Evolutionary conservation across 2,329 filamentous ascomycete species (phyloP).

Genomic region (Furcasterigmium sp.): DNA sequence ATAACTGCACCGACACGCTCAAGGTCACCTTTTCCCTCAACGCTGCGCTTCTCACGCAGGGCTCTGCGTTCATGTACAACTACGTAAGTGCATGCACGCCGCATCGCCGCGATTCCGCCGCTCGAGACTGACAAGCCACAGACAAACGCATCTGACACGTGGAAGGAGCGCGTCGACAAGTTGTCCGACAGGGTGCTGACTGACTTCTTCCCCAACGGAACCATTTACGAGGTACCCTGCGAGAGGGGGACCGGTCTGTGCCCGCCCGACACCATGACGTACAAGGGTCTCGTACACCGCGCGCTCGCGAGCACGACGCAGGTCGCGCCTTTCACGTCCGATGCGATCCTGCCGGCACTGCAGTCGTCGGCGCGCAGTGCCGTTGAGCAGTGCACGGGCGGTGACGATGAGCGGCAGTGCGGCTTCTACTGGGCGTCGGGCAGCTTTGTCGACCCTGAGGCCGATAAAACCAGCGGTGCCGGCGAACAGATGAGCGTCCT

Average conservation of each 20-base stretch:
- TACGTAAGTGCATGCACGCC: constrained; percentile 19
- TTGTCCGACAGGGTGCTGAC: constrained; percentile 28
- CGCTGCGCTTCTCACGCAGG: constrained; percentile 45
- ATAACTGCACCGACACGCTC: constrained; percentile 43
- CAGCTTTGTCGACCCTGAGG: constrained; percentile 25
- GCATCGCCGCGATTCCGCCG: neutral
- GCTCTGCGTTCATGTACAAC: constrained; percentile 57
- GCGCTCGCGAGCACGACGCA: constrained; percentile 45
- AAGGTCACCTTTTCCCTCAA: constrained; percentile 50
- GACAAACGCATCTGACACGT: constrained; percentile 8
- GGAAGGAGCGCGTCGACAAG: constrained; percentile 33
- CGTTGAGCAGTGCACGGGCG: constrained; percentile 41
- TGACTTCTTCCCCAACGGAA: constrained; percentile 43
- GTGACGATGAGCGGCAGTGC: constrained; percentile 36
- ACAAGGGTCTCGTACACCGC: constrained; percentile 50
- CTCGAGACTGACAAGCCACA: constrained; percentile 16
- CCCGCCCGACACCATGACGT: constrained; percentile 52
- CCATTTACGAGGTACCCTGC: constrained; percentile 60
- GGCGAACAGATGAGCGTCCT: constrained; percentile 57
- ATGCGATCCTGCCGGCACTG: constrained; percentile 38
- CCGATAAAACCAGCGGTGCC: constrained; percentile 34
- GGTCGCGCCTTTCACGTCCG: constrained; percentile 41
- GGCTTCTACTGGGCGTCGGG: constrained; percentile 40
- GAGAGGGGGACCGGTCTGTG: constrained; percentile 42
- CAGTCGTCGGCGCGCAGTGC: constrained; percentile 42